Percentiles rank a stretch among this genome's conserved stretches.
Conservation (phyloP, 1,139 yeast species). For the Nakaseomyces delphensis region DNA sequence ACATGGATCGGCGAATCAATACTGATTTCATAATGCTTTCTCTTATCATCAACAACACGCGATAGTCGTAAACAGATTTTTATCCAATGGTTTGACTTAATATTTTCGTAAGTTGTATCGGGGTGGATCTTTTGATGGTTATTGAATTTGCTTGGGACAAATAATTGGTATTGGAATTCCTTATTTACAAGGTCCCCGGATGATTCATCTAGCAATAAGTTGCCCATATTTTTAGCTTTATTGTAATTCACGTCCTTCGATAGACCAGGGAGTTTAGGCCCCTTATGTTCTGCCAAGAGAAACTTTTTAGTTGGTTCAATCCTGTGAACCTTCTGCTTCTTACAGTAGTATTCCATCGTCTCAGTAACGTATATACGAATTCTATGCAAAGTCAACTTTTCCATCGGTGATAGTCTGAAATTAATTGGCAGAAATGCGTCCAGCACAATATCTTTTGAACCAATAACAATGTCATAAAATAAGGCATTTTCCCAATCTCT, state of each 20-base stretch:
- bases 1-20: slow-evolving; percentile 92
- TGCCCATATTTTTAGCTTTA: slow-evolving; percentile 36
- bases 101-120: slow-evolving; percentile 61
- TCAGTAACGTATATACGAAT: slow-evolving; percentile 80
- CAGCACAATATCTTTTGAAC: slow-evolving; percentile 76
- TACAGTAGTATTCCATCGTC: slow-evolving; percentile 81
- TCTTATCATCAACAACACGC: slow-evolving; percentile 46
- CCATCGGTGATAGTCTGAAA: slow-evolving; percentile 75
- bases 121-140: slow-evolving; percentile 59
- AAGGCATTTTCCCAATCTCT: slow-evolving; percentile 92
- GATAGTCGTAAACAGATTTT: slow-evolving; percentile 81
- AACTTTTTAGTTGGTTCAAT: slow-evolving; percentile 82
- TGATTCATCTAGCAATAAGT: slow-evolving; percentile 33
- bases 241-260: slow-evolving; percentile 28
- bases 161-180: slow-evolving; percentile 77
- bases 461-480: slow-evolving; percentile 80
- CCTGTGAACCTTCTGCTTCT: slow-evolving; percentile 77
- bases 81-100: slow-evolving; percentile 92
- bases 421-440: slow-evolving; percentile 80
- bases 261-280: slow-evolving; percentile 35
- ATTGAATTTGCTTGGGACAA: slow-evolving; percentile 81
- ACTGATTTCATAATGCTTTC: slow-evolving; percentile 85
- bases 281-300: slow-evolving; percentile 69
- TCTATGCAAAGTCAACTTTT: slow-evolving; percentile 79
- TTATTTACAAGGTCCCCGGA: slow-evolving; percentile 38